Evolutionary conservation across 495 filamentous ascomycete species (phyloP), one percentile per base, ranked within the genome.

Genomic region (Sphaerosporella brunnea): DNA sequence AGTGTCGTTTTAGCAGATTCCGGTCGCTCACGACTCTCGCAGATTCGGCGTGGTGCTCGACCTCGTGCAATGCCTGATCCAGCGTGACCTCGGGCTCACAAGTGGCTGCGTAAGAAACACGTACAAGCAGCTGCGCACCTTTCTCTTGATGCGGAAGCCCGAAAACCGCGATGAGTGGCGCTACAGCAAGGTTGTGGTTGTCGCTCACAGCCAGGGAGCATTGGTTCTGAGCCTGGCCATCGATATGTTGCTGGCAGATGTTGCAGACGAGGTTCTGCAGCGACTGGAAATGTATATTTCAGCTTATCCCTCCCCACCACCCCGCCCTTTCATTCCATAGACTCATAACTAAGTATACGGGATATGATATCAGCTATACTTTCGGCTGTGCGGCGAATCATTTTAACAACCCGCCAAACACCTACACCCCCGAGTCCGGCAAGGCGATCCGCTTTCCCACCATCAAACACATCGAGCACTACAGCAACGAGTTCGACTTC

Each of bases 321-420:
- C n/a, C n/a, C n/a, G n/a, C n/a, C n/a, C n/a, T n/a, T n/a, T n/a
- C n/a, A n/a, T n/a, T n/a, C n/a, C n/a, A n/a, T n/a, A n/a, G n/a
- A n/a, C n/a, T n/a, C n/a, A n/a, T n/a, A n/a, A n/a, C n/a, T n/a
- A n/a, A n/a, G n/a, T n/a, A n/a, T n/a, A n/a, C n/a, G n/a, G n/a
- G n/a, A n/a, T n/a, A n/a, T n/a, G n/a, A n/a, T n/a, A 32, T 5
- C 28, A 32, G 28, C 3, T 90, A 88, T 62, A 90, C 84, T 0
- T 93, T 92, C 55, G 84, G 82, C 45, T 78, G 73, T 47, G 82
- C 83, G 3, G 81, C 84, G 1, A 88, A 86, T 53, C 84, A 90
- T 60, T 93, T 88, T 60, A 88, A 87, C 62, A 86, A 87, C 51
- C 84, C 84, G 2, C 40, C 40, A 4, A 43, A 43, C 20, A 26